Percentiles rank a stretch among this genome's conserved stretches.
Evolutionary conservation across 176 grass and related monocot species (phyloP).

Genomic region (Elaeis guineensis): DNA sequence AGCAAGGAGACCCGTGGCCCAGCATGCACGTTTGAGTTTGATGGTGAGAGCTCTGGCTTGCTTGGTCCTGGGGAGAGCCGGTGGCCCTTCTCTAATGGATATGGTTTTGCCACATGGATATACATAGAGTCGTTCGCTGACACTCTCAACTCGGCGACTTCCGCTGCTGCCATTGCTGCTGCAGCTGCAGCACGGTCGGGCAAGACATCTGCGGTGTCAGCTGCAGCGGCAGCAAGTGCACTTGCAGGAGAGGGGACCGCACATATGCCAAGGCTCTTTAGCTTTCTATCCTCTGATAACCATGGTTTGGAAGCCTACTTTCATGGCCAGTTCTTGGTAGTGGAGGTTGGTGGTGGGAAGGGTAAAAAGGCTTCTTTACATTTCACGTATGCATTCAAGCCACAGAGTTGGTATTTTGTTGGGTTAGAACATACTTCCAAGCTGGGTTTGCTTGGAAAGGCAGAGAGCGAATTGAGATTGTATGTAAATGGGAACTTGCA

Average conservation of each 20-base stretch:
- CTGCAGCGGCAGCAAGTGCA: constrained; percentile 83
- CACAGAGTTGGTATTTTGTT: constrained; percentile 82
- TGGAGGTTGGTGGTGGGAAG: constrained; percentile 71
- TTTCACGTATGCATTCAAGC: constrained; percentile 92
- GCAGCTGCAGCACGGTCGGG: constrained; percentile 81
- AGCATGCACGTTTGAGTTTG: constrained; percentile 72
- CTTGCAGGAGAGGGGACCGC: constrained; percentile 93
- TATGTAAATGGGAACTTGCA: constrained; percentile 77
- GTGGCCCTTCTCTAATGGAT: constrained; percentile 96
- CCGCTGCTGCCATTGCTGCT: constrained; percentile 85
- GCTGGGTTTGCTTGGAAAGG: constrained; percentile 84
- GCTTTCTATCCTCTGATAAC: constrained; percentile 91
- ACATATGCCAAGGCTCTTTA: constrained; percentile 93
- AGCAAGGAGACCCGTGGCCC: constrained; percentile 64
- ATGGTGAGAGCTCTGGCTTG: constrained; percentile 92
- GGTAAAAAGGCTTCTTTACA: constrained; percentile 92
- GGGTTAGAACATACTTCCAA: constrained; percentile 84
- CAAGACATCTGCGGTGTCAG: constrained; percentile 91
- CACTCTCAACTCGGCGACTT: constrained; percentile 85
- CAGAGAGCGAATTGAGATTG: constrained; percentile 81
- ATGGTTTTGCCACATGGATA: constrained; percentile 90
- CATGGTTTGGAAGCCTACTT: constrained; percentile 91
- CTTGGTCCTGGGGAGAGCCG: constrained; percentile 77
- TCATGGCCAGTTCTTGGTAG: constrained; percentile 94
- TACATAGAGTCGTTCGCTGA: constrained; percentile 94